Percentiles rank a stretch among this genome's conserved stretches.
Conservation (phyloP, 202 grass and related monocot genomes). For the Dendrocalamus latiflorus region DNA sequence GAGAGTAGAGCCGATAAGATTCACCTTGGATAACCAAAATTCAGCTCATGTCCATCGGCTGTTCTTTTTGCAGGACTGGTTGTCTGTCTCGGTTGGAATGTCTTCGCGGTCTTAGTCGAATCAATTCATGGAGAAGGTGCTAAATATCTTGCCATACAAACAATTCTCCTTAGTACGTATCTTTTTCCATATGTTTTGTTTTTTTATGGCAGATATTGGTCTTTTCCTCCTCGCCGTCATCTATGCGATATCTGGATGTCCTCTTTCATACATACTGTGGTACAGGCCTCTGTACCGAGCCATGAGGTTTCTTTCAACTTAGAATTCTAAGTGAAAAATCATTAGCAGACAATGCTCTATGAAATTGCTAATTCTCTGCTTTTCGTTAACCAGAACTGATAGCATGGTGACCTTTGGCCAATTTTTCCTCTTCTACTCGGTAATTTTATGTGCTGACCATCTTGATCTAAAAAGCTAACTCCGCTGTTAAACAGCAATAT, state of each 20-base stretch:
- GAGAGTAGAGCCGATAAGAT: neutral
- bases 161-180: neutral
- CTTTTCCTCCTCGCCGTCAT: conserved; percentile 77
- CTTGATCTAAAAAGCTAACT: neutral
- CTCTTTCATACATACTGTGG: conserved; percentile 92
- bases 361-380: conserved; percentile 19
- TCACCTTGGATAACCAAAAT: neutral
- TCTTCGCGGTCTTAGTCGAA: conserved; percentile 62
- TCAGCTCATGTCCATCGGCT: conserved; percentile 2
- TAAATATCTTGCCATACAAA: neutral
- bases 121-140: conserved; percentile 69
- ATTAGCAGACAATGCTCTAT: conserved; percentile 1
- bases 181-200: neutral
- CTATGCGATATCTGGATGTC: conserved; percentile 79
- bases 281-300: conserved; percentile 81
- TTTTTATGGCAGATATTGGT: conserved; percentile 53
- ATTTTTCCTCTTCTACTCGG: conserved; percentile 85
- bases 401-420: conserved; percentile 75
- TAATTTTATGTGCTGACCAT: conserved; percentile 28
- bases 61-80: conserved; percentile 57
- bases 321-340: neutral
- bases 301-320: conserved; percentile 59
- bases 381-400: conserved; percentile 60
- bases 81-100: conserved; percentile 72
- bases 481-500: neutral